phyloP scores from a whole-genome alignment of 306 rosid species.

The Leucaena leucocephala region DNA sequence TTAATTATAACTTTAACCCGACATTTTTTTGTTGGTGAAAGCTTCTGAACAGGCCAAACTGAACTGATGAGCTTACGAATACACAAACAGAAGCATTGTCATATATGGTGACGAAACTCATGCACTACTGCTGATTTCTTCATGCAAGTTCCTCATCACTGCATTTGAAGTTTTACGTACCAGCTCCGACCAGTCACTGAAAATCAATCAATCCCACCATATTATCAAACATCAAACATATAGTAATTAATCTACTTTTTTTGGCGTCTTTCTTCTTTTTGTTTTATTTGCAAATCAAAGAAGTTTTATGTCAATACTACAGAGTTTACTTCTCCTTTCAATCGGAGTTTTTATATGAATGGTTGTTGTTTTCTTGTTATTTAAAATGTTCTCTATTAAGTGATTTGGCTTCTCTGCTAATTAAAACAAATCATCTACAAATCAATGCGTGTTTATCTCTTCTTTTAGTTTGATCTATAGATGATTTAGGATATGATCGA shows the following conservation, averaged over 20 bases:
- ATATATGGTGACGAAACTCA: neutral
- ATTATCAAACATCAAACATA: neutral
- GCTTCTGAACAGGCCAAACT: neutral
- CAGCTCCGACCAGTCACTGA: slow-evolving; percentile 20
- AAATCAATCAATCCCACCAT: neutral
- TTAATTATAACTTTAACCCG: neutral
- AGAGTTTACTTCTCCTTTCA: neutral
- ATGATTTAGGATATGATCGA: neutral
- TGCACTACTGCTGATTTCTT: neutral
- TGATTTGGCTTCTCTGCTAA: neutral
- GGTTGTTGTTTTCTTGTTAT: neutral
- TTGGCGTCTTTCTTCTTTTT: neutral
- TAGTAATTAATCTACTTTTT: neutral
- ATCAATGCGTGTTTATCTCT: neutral
- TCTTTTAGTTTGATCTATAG: no score
- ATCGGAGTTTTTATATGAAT: neutral
- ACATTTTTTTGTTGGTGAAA: neutral
- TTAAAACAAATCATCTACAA: neutral
- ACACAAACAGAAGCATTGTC: neutral
- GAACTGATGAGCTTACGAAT: neutral
- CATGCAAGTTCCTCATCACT: neutral
- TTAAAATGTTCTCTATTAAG: neutral
- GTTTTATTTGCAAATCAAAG: neutral
- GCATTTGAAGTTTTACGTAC: slow-evolving; percentile 1
- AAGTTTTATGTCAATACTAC: neutral